Evolutionary conservation across 768 basidiomycete genomes (phyloP), one percentile per base, ranked within the genome.

Genomic region (Tricholoma matsutake): DNA sequence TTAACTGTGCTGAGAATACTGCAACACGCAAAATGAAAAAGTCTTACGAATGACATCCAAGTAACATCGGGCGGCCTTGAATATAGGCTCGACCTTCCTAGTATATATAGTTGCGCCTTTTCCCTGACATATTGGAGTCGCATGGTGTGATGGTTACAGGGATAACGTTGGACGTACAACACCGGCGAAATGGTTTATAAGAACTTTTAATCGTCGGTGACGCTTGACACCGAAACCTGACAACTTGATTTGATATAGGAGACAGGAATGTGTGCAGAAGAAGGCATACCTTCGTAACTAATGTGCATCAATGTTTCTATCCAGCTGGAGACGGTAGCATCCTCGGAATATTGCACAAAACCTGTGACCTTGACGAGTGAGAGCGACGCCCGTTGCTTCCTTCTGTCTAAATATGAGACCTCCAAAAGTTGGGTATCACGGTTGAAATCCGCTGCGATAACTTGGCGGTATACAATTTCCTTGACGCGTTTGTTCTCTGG

Each of bases 141-240:
- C 29, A 47, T 31, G 16, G 25, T 61, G 59, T 61, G 59, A 57
- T 25, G 53, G 34, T 35, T 18, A 56, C 43, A 43, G 55, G 16
- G 47, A 10, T 53, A 16, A 6, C 18, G 41, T 20, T 20, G 37
- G 1, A 77, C 87, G 31, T 69, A 92, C 92, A 20, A 79, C 81
- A n/a, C 94, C 94, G 55, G 92, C 86, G 58, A 81, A 74, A 8
- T 94, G 94, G 71, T 95, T 96, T 39, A 96, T 79, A 47, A 96
- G 69, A 8, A 94, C 81, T 63, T 86, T 84, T 31, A 96, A 68
- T 18, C 77, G 75, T 49, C 87, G 80, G 55, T 77, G 70, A 18
- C 80, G 84, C 64, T 81, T 81, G n/a, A 83, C 71, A 41, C 83
- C 89, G 80, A 68, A 52, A 62, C 65, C 73, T 76, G 58, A 34